Percentiles rank a stretch among this genome's conserved stretches.
phyloP scores from a whole-genome alignment of 768 basidiomycete species.

The Gymnopilus junonius region DNA sequence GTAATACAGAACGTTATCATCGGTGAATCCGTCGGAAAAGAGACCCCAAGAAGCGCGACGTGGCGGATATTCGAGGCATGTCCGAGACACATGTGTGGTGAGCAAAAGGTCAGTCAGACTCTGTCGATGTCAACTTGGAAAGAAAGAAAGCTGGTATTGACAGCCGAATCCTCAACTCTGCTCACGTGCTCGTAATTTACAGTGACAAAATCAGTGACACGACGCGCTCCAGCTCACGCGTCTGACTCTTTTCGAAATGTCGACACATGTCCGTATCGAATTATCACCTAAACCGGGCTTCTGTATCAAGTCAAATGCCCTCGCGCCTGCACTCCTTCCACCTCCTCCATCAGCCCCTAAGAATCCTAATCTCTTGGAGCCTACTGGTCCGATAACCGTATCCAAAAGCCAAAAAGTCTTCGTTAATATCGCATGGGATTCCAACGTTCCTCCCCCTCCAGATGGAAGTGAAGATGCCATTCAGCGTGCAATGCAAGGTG shows the following conservation, averaged over 20 bases:
- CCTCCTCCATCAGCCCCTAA: conserved; percentile 17
- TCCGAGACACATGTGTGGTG: neutral
- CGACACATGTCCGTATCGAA: conserved; percentile 28
- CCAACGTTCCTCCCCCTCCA: conserved; percentile 70
- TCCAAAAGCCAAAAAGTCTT: conserved; percentile 66
- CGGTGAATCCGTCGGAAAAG: conserved; percentile 10
- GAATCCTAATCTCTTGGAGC: conserved; percentile 31
- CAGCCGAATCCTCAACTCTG: neutral
- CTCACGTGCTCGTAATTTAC: conserved; percentile 6
- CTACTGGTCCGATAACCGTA: conserved; percentile 35
- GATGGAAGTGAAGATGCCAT: conserved; percentile 61
- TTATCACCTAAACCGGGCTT: conserved; percentile 71
- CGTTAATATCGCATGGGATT: conserved; percentile 75
- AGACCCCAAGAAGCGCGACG: neutral
- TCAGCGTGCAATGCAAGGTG: conserved; percentile 58
- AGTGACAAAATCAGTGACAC: neutral
- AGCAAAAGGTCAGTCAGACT: neutral
- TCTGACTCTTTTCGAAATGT: neutral
- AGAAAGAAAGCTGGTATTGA: conserved; percentile 1
- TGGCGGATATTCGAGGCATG: neutral
- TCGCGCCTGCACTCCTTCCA: conserved; percentile 43
- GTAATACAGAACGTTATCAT: conserved; percentile 6
- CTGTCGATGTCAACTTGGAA: neutral
- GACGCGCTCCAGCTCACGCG: neutral
- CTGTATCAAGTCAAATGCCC: conserved; percentile 64